phyloP scores from a whole-genome alignment of 441 rosid genomes.

The Raphanus hybrid region DNA sequence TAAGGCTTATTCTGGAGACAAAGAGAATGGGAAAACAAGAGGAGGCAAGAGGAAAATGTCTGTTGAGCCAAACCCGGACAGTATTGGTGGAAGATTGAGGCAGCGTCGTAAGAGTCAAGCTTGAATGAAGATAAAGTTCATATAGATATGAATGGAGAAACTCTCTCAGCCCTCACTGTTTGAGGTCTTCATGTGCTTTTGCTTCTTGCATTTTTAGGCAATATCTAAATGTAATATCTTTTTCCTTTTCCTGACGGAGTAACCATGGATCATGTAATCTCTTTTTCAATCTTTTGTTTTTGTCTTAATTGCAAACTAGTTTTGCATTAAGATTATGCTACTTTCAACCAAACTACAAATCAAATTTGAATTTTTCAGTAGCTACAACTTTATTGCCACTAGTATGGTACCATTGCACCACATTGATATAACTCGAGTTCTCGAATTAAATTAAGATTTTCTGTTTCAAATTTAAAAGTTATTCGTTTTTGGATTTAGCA shows the following conservation, averaged over 20 bases:
- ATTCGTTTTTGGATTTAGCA: too few relatives aligned
- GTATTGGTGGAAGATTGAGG: constrained; percentile 59
- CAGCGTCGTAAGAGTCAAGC: constrained; percentile 48
- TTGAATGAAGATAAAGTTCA: constrained; percentile 7
- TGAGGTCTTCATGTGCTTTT: constrained; percentile 21
- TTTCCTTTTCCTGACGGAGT: background rate
- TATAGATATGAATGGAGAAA: constrained; percentile 14
- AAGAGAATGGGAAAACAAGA: constrained; percentile 15
- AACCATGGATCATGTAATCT: constrained; percentile 19
- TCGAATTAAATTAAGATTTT: too few relatives aligned
- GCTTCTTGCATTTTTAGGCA: constrained; percentile 1
- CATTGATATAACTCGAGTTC: background rate
- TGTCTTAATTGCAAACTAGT: constrained; percentile 11
- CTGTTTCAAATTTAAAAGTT: too few relatives aligned
- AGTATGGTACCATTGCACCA: constrained; percentile 10
- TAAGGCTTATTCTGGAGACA: background rate
- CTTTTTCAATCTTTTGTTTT: background rate
- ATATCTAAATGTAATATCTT: background rate
- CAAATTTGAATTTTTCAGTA: constrained; percentile 16
- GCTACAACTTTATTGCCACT: constrained; percentile 14
- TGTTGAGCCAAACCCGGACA: constrained; percentile 45
- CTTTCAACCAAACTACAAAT: background rate
- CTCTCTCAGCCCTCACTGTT: constrained; percentile 6
- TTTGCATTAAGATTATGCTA: constrained; percentile 1
- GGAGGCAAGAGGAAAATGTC: constrained; percentile 35